Evolutionary conservation across 2,329 filamentous ascomycete genomes (phyloP), one percentile per base, ranked within the genome.

Genomic region (Waltergamsia citrina): DNA sequence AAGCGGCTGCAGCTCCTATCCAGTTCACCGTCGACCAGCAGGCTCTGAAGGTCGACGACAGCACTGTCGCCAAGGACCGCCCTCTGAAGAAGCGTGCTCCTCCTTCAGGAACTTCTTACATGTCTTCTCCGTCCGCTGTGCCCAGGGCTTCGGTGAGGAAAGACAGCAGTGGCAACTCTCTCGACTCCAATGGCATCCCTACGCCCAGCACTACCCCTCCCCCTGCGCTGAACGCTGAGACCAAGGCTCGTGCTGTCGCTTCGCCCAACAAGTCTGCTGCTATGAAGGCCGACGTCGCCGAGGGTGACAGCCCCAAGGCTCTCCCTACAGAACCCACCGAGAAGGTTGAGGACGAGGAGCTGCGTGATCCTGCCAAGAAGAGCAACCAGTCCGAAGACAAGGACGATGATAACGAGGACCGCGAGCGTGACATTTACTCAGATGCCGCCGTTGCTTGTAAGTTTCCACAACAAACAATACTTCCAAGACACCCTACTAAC

Each of bases 1-100:
- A 94, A 78, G 92, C 92, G 43, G 92, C 92, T 23, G 88, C 88
- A 14, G 87, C 88, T 30, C 92, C 92, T 35, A 98, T 98, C 46
- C 92, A 98, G 63, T 98, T 98, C 69, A 98, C 92, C 5, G 92
- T 98, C 53, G 92, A 98, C 56, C 90, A 98, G 63, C 85, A 94
- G 62, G 84, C 85, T 37, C 78, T 98, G 48, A 85, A 87, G 67
- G 78, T 94, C 30, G 76, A 76, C 25, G 92, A 98, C 55, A 85
- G 78, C 44, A 85, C 81, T 48, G 67, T 88, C 30, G 78, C 81
- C 45, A 79, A 78, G 40, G 65, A 77, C 43, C 65, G 65, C 36
- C 58, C 66, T 4, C 60, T 69, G 42, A 88, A 84, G 69, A 92
- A 88, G 70, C 75, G 84, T 39, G 67, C 68, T 12, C 67, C 70